A percentile compares a stretch with the other conserved stretches of the same genome.
phyloP scores from a whole-genome alignment of 2,329 filamentous ascomycete genomes.

The Colletotrichum nymphaeae region DNA sequence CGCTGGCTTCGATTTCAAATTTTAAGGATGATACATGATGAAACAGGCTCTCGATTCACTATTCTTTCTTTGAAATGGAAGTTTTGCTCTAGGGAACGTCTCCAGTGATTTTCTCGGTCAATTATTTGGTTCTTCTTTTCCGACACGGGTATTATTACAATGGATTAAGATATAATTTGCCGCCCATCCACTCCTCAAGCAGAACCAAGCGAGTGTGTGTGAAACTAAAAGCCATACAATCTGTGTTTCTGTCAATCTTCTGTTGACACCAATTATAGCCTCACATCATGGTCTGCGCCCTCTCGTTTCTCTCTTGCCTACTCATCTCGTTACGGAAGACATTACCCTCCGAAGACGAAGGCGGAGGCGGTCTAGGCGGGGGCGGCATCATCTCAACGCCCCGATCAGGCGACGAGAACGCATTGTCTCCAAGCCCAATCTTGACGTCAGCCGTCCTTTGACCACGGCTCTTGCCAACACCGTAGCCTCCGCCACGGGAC shows the following conservation, averaged over 20 bases:
- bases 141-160: background rate
- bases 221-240: background rate
- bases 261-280: background rate
- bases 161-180: background rate
- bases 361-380: conserved; percentile 16
- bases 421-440: conserved; percentile 19
- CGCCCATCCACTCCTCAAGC: background rate
- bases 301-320: conserved; percentile 31
- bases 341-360: conserved; percentile 3
- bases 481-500: conserved; percentile 31
- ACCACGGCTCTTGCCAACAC: conserved; percentile 30
- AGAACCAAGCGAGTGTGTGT: background rate
- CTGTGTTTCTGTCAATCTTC: background rate
- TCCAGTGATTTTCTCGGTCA: background rate
- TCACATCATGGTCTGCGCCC: conserved; percentile 20
- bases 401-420: conserved; percentile 27
- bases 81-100: background rate
- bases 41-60: accelerated
- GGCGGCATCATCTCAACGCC: conserved; percentile 35
- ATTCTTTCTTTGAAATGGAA: accelerated
- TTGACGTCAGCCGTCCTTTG: conserved; percentile 24
- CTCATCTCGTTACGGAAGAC: conserved; percentile 33
- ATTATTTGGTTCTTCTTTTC: background rate
- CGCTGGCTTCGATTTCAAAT: background rate
- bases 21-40: background rate